Conservation (phyloP, 192 early-diverging fungal species). For the Thamnidium elegans region DNA sequence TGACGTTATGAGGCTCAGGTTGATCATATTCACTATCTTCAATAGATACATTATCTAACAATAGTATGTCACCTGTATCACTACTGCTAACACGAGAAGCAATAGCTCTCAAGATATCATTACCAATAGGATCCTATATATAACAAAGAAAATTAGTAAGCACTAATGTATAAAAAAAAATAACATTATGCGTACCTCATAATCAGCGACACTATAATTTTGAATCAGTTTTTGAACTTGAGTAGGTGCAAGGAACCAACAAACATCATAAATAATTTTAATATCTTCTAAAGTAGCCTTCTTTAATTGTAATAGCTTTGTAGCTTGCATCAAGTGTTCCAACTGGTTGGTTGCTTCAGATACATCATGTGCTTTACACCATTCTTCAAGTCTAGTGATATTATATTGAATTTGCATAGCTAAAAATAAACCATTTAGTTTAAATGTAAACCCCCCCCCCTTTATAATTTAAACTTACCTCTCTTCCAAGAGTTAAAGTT, state of each 20-base stretch:
- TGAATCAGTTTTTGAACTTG: slow-evolving; percentile 98
- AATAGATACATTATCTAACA: slow-evolving; percentile 76
- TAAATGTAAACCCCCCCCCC: too few relatives aligned
- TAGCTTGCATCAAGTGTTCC: slow-evolving; percentile 93
- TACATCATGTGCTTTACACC: slow-evolving; percentile 95
- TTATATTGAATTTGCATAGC: slow-evolving; percentile 99
- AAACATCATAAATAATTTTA: slow-evolving; percentile 98
- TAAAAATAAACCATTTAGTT: slow-evolving; percentile 16
- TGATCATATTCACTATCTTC: slow-evolving; percentile 60
- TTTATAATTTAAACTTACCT: slow-evolving; percentile 41
- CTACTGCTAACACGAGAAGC: slow-evolving; percentile 76
- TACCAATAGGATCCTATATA: slow-evolving; percentile 68
- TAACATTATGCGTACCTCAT: slow-evolving; percentile 67
- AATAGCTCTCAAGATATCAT: slow-evolving; percentile 86
- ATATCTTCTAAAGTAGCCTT: slow-evolving; percentile 83
- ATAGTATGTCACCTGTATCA: slow-evolving; percentile 84
- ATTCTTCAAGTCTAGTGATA: slow-evolving; percentile 94
- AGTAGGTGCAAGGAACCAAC: slow-evolving; percentile 91
- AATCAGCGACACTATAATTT: slow-evolving; percentile 93
- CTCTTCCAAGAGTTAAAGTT: slow-evolving; percentile 99
- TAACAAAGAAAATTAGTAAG: slow-evolving; percentile 12
- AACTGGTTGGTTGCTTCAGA: slow-evolving; percentile 86
- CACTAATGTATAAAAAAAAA: neutral
- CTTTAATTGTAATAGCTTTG: slow-evolving; percentile 95
- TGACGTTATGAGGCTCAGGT: slow-evolving; percentile 45